Evolutionary conservation across 169 alveolate genomes (phyloP), one percentile per base, ranked within the genome.

Genomic region (Ichthyophthirius multifiliis): DNA sequence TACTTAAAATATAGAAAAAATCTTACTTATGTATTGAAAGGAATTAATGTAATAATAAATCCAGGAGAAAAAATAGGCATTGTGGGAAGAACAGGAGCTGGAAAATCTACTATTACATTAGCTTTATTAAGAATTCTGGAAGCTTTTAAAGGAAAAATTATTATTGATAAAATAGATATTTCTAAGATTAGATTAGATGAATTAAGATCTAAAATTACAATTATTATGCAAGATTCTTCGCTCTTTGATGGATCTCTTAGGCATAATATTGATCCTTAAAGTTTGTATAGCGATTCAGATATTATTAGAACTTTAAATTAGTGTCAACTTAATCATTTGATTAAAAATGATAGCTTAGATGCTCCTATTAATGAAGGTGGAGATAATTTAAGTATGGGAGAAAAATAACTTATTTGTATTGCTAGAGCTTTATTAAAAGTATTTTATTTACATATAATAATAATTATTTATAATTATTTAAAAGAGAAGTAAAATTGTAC

Each of bases 61-160:
- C 76, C 89, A 16, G 90, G 90, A 32, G 90, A 93, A 73, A 89
- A 90, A 79, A 85, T 93, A 15, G 95, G 95, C 23, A 75, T 93
- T 18, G 94, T 90, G 3, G 97, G 97, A 20, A 89, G 94, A 84
- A 92, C 94, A 32, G 97, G 97, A 37, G 86, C 95, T 67, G 97
- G 97, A 10, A 94, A 94, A 83, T 76, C 92, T 18, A 88, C 97
- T 5, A 74, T 94, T 15, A 62, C 87, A 27, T 81, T 89, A 20
- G 83, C 94, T 16, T 20, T 91, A 5, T 77, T 88, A 23, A 89
- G 97, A 73, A 86, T 89, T n/a, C 63, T 94, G 23, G 95, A 90
- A 45, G 88, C 90, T 16, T 43, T 23, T 43, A 20, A 79, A 39
- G 95, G 94, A 43, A 47, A 80, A 47, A 89, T 89, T 27, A 63